phyloP scores from a whole-genome alignment of 345 rosid species.

The Salix arbutifolia region DNA sequence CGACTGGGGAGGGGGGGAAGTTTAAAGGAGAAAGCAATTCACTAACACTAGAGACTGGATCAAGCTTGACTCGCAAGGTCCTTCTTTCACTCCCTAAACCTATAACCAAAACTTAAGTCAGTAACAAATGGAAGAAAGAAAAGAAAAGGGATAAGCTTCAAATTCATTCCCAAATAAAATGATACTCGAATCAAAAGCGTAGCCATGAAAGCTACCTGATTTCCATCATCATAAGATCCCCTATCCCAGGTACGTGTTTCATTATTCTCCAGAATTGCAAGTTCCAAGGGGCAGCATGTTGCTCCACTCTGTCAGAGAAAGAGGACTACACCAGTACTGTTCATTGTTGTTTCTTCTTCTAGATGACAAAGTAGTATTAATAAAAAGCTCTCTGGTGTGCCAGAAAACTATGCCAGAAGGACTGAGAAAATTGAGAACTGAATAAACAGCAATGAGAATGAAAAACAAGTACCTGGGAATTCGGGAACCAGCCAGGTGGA shows the following conservation, averaged over 20 bases:
- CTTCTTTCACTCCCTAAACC: constrained; percentile 84
- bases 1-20: constrained; percentile 41
- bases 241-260: constrained; percentile 91
- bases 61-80: constrained; percentile 81
- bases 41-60: constrained; percentile 48
- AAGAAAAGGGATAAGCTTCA: not conserved
- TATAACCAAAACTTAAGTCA: constrained; percentile 17
- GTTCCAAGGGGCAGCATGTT: constrained; percentile 74
- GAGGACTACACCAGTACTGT: not conserved
- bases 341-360: not conserved
- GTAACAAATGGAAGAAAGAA: not conserved
- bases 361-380: not conserved
- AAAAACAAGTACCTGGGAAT: constrained; percentile 54
- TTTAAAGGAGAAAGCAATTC: constrained; percentile 53
- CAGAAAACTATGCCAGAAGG: not conserved
- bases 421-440: not conserved
- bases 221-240: constrained; percentile 71
- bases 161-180: not conserved
- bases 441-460: not conserved
- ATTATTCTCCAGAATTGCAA: constrained; percentile 66
- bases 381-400: not conserved
- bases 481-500: constrained; percentile 69
- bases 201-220: constrained; percentile 48
- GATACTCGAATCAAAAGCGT: not conserved
- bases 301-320: constrained; percentile 57